Conservation (phyloP, 2,329 filamentous ascomycete genomes). For the Calonectria henricotiae region DNA sequence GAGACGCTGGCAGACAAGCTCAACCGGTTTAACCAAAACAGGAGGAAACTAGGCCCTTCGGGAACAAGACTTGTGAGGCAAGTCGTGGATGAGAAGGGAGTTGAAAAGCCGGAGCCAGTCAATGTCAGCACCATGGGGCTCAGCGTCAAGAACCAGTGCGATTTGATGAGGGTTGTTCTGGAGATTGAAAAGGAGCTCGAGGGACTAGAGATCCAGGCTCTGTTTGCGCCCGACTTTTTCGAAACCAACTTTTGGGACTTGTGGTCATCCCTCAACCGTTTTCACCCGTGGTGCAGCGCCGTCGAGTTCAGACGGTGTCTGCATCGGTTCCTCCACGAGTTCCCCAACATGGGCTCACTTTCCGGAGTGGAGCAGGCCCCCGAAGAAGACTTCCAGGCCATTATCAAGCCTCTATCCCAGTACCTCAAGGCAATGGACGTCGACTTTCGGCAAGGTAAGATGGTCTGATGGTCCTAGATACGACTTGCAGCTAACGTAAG, state of each 20-base stretch:
- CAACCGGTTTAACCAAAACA: slow-evolving; percentile 47
- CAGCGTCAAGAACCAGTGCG: slow-evolving; percentile 53
- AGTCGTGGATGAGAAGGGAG: slow-evolving; percentile 38
- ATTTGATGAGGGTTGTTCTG: slow-evolving; percentile 51
- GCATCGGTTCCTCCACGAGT: slow-evolving; percentile 51
- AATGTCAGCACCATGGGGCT: slow-evolving; percentile 51
- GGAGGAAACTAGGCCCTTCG: slow-evolving; percentile 48
- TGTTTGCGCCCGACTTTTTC: slow-evolving; percentile 51
- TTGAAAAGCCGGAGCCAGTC: slow-evolving; percentile 48
- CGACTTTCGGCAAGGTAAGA: slow-evolving; percentile 50
- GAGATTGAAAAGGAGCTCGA: slow-evolving; percentile 51
- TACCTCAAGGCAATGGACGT: slow-evolving; percentile 53
- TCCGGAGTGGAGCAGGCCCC: slow-evolving; percentile 51
- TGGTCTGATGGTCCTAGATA: background rate
- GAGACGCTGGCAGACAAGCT: slow-evolving; percentile 50
- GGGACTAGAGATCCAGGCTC: slow-evolving; percentile 50
- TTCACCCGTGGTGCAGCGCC: slow-evolving; percentile 53
- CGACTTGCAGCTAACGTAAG: slow-evolving; percentile 33
- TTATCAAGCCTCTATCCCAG: slow-evolving; percentile 50
- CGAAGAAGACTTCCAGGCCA: slow-evolving; percentile 51
- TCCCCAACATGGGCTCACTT: slow-evolving; percentile 51
- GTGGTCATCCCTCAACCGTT: slow-evolving; percentile 52
- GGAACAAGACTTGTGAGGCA: slow-evolving; percentile 50
- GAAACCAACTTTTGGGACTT: slow-evolving; percentile 53
- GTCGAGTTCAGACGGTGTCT: slow-evolving; percentile 52